Conservation (phyloP, 169 alveolate species). For the Cryptosporidium parvum region DNA sequence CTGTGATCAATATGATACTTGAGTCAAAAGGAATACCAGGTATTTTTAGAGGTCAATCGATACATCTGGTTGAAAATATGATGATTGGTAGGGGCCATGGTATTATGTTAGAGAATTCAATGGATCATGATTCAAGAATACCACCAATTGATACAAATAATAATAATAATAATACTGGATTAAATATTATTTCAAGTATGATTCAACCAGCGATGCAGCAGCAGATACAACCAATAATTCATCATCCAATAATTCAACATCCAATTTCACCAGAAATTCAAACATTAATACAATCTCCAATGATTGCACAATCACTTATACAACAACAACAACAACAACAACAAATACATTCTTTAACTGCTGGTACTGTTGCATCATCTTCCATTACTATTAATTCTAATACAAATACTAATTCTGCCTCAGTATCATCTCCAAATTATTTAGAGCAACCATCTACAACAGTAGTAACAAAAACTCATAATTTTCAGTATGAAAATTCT, state of each 20-base stretch:
- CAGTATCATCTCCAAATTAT: neutral
- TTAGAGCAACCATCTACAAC: neutral
- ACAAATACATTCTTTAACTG: neutral
- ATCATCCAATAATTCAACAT: neutral
- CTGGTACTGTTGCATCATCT: neutral
- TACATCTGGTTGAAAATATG: neutral
- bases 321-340: neutral
- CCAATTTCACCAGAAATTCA: neutral
- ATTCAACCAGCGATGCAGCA: neutral
- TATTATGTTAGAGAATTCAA: neutral
- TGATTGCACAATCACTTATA: neutral
- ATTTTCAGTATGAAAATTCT: neutral
- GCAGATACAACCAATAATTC: neutral
- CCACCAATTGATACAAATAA: neutral
- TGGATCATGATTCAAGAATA: conserved; percentile 1
- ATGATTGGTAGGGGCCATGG: conserved; percentile 10
- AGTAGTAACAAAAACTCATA: neutral
- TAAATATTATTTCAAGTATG: neutral
- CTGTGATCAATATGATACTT: conserved; percentile 40
- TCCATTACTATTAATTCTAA: neutral
- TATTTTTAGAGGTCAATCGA: conserved; percentile 1
- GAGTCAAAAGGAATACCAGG: conserved; percentile 70
- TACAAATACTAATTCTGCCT: neutral
- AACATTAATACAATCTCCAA: neutral
- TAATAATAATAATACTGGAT: neutral